Conservation (phyloP, 306 rosid species). For the cucumber (Cucumis sativus) region DNA sequence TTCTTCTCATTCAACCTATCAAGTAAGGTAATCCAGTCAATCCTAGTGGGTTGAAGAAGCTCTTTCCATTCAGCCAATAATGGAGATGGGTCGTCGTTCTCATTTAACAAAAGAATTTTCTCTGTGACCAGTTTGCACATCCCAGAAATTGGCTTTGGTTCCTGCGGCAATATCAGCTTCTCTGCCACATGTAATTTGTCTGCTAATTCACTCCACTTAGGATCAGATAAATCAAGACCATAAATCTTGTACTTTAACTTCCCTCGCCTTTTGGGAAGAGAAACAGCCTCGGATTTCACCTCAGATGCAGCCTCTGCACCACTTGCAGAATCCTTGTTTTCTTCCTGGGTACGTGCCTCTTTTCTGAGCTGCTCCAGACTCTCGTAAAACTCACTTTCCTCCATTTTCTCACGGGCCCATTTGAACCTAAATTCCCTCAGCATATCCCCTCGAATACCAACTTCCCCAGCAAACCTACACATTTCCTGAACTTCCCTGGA, state of each 20-base stretch:
- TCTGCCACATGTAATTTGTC: constrained; percentile 59
- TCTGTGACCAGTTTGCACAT: constrained; percentile 50
- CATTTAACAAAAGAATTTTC: constrained; percentile 35
- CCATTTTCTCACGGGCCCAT: constrained; percentile 91
- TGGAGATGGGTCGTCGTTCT: constrained; percentile 33
- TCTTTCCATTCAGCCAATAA: constrained; percentile 68
- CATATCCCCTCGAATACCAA: constrained; percentile 77
- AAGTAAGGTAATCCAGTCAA: constrained; percentile 67
- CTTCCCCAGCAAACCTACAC: constrained; percentile 82
- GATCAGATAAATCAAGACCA: constrained; percentile 77
- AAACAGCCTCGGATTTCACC: constrained; percentile 25
- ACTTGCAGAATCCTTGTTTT: constrained; percentile 8
- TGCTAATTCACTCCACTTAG: constrained; percentile 71
- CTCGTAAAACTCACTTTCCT: constrained; percentile 61
- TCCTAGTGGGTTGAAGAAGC: constrained; percentile 58
- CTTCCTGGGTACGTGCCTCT: constrained; percentile 21
- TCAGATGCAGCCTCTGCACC: constrained; percentile 18
- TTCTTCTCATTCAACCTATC: constrained; percentile 49
- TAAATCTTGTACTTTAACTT: constrained; percentile 61
- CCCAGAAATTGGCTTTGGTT: constrained; percentile 53
- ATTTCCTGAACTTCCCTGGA: constrained; percentile 68
- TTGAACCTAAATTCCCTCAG: constrained; percentile 79
- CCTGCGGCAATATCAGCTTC: constrained; percentile 50
- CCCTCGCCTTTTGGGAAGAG: constrained; percentile 80
- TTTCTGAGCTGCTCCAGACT: constrained; percentile 40